Evolutionary conservation across 768 basidiomycete genomes (phyloP).

Genomic region (Auricularia sp.): DNA sequence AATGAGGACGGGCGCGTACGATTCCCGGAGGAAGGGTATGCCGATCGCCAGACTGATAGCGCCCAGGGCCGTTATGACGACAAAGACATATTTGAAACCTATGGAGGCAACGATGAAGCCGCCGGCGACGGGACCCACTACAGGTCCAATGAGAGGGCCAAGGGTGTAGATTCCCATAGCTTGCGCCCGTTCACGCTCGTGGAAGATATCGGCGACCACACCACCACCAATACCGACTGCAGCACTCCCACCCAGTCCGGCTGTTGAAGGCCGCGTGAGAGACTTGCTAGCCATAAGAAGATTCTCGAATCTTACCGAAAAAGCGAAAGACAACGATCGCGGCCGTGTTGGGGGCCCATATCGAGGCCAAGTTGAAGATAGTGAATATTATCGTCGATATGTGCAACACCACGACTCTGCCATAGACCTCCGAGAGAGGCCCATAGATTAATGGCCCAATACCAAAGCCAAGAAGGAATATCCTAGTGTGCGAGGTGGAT

Average conservation of each 20-base stretch:
- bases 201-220: conserved; percentile 10
- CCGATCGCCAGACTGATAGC: conserved; percentile 9
- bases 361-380: conserved; percentile 10
- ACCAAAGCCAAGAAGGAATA: conserved; percentile 40
- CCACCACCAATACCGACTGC: conserved; percentile 12
- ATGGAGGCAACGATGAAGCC: conserved; percentile 10
- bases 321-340: conserved; percentile 15
- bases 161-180: conserved; percentile 14
- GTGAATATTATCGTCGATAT: conserved; percentile 11
- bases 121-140: conserved; percentile 6
- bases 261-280: conserved; percentile 2
- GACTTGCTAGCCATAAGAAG: neutral
- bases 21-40: conserved; percentile 15
- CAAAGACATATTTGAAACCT: conserved; percentile 12
- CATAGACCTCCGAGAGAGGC: conserved; percentile 14
- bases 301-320: conserved; percentile 6
- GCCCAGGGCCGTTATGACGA: conserved; percentile 10
- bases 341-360: conserved; percentile 12
- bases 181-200: conserved; percentile 7
- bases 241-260: conserved; percentile 12
- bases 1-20: conserved; percentile 16
- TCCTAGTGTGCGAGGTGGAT: conserved; percentile 21
- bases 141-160: conserved; percentile 14
- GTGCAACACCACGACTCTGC: conserved; percentile 12
- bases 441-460: conserved; percentile 6